phyloP scores from a whole-genome alignment of 768 basidiomycete species.

The Kwoniella botswanensis region DNA sequence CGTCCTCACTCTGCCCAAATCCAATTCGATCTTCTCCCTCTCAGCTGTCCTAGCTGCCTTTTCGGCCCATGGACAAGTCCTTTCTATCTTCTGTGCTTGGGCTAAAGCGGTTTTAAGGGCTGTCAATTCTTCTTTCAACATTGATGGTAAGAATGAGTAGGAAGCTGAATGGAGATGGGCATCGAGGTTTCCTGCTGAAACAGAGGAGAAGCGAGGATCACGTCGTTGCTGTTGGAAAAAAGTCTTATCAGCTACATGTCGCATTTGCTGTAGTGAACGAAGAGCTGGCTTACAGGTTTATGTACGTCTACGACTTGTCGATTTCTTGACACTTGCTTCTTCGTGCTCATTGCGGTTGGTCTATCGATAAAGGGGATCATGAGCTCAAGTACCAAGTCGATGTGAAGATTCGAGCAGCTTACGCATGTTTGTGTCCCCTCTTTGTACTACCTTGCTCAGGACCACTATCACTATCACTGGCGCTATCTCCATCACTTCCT shows the following conservation, averaged over 20 bases:
- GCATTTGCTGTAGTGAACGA: not conserved
- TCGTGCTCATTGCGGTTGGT: conserved; percentile 80
- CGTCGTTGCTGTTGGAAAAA: conserved; percentile 67
- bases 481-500: conserved; percentile 23
- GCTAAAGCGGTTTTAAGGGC: conserved; percentile 71
- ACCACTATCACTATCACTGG: conserved; percentile 51
- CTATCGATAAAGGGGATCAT: conserved; percentile 59
- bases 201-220: conserved; percentile 82
- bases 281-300: conserved; percentile 66
- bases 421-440: conserved; percentile 85
- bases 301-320: conserved; percentile 72
- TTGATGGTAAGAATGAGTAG: conserved; percentile 74
- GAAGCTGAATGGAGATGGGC: conserved; percentile 69
- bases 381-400: not conserved
- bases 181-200: conserved; percentile 71
- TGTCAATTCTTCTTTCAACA: conserved; percentile 70
- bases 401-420: conserved; percentile 54
- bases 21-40: conserved; percentile 70
- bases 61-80: conserved; percentile 43
- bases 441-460: conserved; percentile 62
- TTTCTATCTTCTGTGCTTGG: conserved; percentile 66
- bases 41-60: conserved; percentile 69
- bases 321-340: conserved; percentile 76
- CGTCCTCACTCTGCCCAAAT: conserved; percentile 78
- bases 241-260: not conserved